Base-by-base conservation (phyloP, 2,329 filamentous ascomycete genomes). In the Chaetomium globosum region DNA sequence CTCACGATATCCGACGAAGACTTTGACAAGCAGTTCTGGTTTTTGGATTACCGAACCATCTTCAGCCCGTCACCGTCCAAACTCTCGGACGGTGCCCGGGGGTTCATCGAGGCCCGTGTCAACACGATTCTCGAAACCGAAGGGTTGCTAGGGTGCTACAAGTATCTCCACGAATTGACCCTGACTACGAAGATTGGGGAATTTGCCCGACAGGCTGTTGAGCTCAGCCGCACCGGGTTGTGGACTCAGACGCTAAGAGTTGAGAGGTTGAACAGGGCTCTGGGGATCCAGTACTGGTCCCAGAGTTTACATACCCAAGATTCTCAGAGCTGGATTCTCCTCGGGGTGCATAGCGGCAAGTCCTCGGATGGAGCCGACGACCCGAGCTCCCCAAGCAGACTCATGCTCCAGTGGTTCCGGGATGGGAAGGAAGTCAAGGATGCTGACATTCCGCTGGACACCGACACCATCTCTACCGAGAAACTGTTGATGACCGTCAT, bases 231-330 rank as follows among this genome's bases (percentile, higher is more conserved):
- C 63, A 85, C 84, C 64, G 85, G 84, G 3, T 85, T 87, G 36
- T 98, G 95, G 94, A 87, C 88, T 36, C 89, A 91, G 63, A 88
- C 89, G 39, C 76, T 98, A 54, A 87, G 86, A 71, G 84, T 96
- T 19, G 92, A 97, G 74, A 83, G 88, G 31, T 82, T 97, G 46
- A 91, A 95, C 74, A 86, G 95, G 66, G 89, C 89, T 31, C 80
- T 99, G 65, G 87, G 93, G 10, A 85, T 99, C 39, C 93, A 97
- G 73, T 99, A 99, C 77, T 99, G 95, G 95, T 85, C 59, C 86
- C 88, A 71, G 82, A 84, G 64, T 73, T 76, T 26, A 74, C 77
- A 33, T 80, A 80, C 49, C 10, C 64, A 65, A 39, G 64, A 54
- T 8, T 86, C 86, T 0, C 97, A 96, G 80, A 96, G 88, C 75